Percentiles rank a stretch among this genome's conserved stretches.
Conservation (phyloP, 805 yeast species). For the Yarrowia keelungensis region DNA sequence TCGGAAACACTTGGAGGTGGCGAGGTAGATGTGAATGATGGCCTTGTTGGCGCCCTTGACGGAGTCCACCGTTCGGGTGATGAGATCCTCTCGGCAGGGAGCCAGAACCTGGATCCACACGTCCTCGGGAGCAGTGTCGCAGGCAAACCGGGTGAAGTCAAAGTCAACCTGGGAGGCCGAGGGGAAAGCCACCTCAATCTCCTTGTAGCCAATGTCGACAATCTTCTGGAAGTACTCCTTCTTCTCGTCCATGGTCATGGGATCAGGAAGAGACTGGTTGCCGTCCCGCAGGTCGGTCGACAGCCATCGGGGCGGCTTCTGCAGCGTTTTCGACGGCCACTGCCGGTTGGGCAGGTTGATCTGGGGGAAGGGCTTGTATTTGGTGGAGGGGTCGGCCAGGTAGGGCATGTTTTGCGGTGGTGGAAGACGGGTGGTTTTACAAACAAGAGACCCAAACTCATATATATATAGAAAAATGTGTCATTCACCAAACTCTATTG, state of each 20-base stretch:
- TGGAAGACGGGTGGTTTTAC: not conserved
- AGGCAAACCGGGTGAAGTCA: slow-evolving; percentile 78
- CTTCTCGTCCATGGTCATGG: slow-evolving; percentile 83
- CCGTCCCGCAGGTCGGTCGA: slow-evolving; percentile 87
- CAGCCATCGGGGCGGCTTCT: slow-evolving; percentile 78
- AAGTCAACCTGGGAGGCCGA: slow-evolving; percentile 81
- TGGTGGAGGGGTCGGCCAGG: slow-evolving; percentile 45
- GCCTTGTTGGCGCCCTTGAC: slow-evolving; percentile 78
- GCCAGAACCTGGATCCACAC: slow-evolving; percentile 78
- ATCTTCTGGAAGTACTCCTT: slow-evolving; percentile 71
- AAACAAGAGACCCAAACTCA: not conserved
- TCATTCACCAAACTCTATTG: slow-evolving; percentile 20
- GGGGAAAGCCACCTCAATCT: slow-evolving; percentile 84
- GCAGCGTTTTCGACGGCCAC: slow-evolving; percentile 70
- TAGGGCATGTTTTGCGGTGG: slow-evolving; percentile 9
- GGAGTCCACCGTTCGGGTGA: slow-evolving; percentile 73
- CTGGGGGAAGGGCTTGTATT: slow-evolving; percentile 65
- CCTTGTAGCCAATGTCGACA: slow-evolving; percentile 78
- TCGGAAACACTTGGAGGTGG: slow-evolving; percentile 77
- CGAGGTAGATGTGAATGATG: slow-evolving; percentile 76
- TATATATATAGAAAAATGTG: slow-evolving; percentile 30
- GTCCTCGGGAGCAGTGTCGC: slow-evolving; percentile 75
- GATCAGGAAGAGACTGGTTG: slow-evolving; percentile 84
- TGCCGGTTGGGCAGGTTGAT: slow-evolving; percentile 65
- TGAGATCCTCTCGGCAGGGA: slow-evolving; percentile 78